phyloP scores from a whole-genome alignment of 192 early-diverging fungal genomes.

The Backusella tuberculispora region DNA sequence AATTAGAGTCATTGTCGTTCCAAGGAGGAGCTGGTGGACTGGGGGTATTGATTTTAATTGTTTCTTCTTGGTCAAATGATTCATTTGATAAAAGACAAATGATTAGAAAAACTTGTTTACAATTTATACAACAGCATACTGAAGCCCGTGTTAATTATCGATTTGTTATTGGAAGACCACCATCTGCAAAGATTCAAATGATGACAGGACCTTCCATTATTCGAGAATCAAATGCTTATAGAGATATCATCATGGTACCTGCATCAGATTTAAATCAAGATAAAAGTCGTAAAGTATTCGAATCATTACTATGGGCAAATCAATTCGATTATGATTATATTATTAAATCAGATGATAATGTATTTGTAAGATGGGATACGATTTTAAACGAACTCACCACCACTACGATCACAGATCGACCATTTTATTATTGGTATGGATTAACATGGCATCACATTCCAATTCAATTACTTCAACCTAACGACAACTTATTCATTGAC shows the following conservation, averaged over 20 bases:
- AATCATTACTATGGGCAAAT: slow-evolving; percentile 55
- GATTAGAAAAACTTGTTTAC: slow-evolving; percentile 48
- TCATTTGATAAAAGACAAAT: slow-evolving; percentile 45
- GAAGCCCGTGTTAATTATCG: slow-evolving; percentile 42
- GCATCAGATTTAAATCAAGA: slow-evolving; percentile 53
- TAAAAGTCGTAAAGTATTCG: slow-evolving; percentile 56
- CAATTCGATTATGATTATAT: slow-evolving; percentile 49
- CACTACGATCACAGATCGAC: slow-evolving; percentile 26
- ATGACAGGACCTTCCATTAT: slow-evolving; percentile 45
- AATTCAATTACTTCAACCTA: slow-evolving; percentile 38
- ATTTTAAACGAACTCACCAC: slow-evolving; percentile 44
- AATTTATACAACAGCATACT: slow-evolving; percentile 23
- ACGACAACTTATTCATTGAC: slow-evolving; percentile 36
- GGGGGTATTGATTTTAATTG: slow-evolving; percentile 49
- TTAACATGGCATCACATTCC: slow-evolving; percentile 38
- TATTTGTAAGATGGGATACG: slow-evolving; percentile 63
- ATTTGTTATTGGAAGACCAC: slow-evolving; percentile 57
- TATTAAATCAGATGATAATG: slow-evolving; percentile 61
- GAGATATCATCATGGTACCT: slow-evolving; percentile 57
- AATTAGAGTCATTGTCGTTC: not conserved
- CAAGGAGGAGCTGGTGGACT: slow-evolving; percentile 11
- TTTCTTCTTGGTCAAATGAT: slow-evolving; percentile 57
- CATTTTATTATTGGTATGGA: slow-evolving; percentile 57
- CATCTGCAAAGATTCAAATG: slow-evolving; percentile 43
- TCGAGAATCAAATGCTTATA: slow-evolving; percentile 46